Percentiles rank a stretch among this genome's conserved stretches.
Conservation (phyloP, 1,139 yeast genomes). For the Pichia sp. region DNA sequence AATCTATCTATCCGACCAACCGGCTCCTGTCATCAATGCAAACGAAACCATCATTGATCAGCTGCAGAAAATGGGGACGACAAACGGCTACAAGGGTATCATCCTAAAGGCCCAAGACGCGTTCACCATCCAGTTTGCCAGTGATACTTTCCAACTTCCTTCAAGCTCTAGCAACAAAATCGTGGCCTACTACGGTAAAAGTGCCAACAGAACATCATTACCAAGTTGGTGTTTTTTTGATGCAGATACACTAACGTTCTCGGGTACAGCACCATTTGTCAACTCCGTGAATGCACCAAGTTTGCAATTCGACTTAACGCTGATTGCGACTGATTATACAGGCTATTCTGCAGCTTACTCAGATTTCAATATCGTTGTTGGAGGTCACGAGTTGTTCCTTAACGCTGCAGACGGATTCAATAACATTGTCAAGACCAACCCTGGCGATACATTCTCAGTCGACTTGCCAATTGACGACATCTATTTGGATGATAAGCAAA, state of each 20-base stretch:
- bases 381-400: constrained; percentile 82
- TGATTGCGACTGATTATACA: constrained; percentile 72
- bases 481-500: constrained; percentile 52
- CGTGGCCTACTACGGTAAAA: constrained; percentile 76
- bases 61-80: constrained; percentile 53
- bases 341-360: constrained; percentile 76
- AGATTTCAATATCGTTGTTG: constrained; percentile 68
- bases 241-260: constrained; percentile 54
- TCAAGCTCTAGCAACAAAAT: constrained; percentile 44
- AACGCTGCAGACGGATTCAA: constrained; percentile 39
- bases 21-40: constrained; percentile 46
- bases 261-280: constrained; percentile 85
- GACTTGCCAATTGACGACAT: constrained; percentile 58
- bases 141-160: constrained; percentile 48
- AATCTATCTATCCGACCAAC: constrained; percentile 46
- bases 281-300: constrained; percentile 88
- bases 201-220: constrained; percentile 75
- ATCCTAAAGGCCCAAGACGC: constrained; percentile 66
- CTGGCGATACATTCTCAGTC: constrained; percentile 49
- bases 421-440: constrained; percentile 62
- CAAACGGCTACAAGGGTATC: constrained; percentile 70
- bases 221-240: constrained; percentile 87
- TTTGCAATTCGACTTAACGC: constrained; percentile 59
- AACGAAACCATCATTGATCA: constrained; percentile 43
- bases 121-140: constrained; percentile 60